Conservation (phyloP, 2,329 filamentous ascomycete genomes). For the Colletotrichum eleusines region DNA sequence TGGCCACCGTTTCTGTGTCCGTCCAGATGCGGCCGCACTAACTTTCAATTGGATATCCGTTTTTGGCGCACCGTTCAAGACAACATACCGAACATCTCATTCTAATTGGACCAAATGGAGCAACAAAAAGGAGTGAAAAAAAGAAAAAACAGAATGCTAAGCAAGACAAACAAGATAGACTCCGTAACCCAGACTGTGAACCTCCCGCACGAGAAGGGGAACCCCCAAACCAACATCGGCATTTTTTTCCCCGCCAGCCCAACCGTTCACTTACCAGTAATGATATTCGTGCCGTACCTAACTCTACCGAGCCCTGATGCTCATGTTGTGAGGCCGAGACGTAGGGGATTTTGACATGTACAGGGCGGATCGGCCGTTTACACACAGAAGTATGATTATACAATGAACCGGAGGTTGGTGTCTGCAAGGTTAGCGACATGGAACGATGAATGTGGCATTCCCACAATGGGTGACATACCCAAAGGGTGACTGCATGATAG, state of each 20-base stretch:
- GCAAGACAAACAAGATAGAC: not conserved
- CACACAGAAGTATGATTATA: slow-evolving; percentile 56
- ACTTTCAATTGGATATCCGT: not conserved
- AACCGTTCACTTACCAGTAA: slow-evolving; percentile 20
- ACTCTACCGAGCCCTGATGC: slow-evolving; percentile 10
- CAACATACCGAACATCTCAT: not conserved
- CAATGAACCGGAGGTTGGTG: slow-evolving; percentile 72
- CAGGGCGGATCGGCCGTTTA: slow-evolving; percentile 31
- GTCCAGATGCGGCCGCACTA: not conserved
- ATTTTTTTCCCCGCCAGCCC: slow-evolving; percentile 13
- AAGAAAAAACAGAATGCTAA: not conserved
- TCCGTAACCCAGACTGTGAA: not conserved
- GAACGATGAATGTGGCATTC: not conserved
- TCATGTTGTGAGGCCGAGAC: slow-evolving; percentile 5
- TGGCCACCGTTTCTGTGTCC: not conserved
- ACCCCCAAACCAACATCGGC: not conserved
- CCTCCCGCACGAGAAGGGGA: not conserved
- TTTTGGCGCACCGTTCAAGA: not conserved
- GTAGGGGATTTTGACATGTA: slow-evolving; percentile 30
- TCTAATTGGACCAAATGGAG: not conserved
- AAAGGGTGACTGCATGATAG: slow-evolving; percentile 96
- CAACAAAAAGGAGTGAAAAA: not conserved
- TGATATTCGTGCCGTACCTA: slow-evolving; percentile 23
- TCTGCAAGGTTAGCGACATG: slow-evolving; percentile 54
- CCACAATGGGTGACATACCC: slow-evolving; percentile 69